These are phyloP conservation scores for Yamadazyma sp. DNA, from an alignment of 805 yeast genomes.

Conservation along the genomic window DNA sequence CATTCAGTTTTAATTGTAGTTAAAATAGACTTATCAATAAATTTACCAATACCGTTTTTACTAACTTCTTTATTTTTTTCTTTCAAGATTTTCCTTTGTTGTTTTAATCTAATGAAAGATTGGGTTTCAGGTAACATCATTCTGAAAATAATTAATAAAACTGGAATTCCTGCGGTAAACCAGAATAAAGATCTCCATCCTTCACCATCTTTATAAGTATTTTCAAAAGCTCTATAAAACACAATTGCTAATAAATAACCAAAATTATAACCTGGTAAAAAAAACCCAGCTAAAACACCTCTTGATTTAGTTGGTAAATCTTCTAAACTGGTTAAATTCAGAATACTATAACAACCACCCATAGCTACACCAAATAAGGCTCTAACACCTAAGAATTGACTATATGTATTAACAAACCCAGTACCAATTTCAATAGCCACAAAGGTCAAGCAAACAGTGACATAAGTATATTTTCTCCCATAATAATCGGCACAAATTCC, in stretches of 20 bases:
- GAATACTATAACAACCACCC: slow-evolving; percentile 71
- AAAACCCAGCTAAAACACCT: slow-evolving; percentile 60
- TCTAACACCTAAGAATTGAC: slow-evolving; percentile 58
- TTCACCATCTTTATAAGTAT: slow-evolving; percentile 38
- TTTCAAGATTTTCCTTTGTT: slow-evolving; percentile 9
- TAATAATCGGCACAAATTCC: slow-evolving; percentile 60
- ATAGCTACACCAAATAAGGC: slow-evolving; percentile 66
- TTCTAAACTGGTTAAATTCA: slow-evolving; percentile 64
- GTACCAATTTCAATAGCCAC: slow-evolving; percentile 60
- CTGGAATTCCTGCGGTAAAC: slow-evolving; percentile 70
- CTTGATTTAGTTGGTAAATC: slow-evolving; percentile 59
- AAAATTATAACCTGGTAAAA: slow-evolving; percentile 52
- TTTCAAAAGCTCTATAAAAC: slow-evolving; percentile 58
- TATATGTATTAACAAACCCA: slow-evolving; percentile 58
- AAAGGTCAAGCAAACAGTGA: slow-evolving; percentile 50
- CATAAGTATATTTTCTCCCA: slow-evolving; percentile 69
- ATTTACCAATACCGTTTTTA: slow-evolving; percentile 5
- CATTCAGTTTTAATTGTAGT: slow-evolving; percentile 38
- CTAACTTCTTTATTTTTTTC: neutral
- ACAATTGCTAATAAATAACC: slow-evolving; percentile 65
- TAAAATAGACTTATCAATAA: slow-evolving; percentile 10
- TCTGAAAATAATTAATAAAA: slow-evolving; percentile 58
- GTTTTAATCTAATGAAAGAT: slow-evolving; percentile 35
- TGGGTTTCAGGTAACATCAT: slow-evolving; percentile 58
- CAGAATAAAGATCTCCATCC: slow-evolving; percentile 73